phyloP scores from a whole-genome alignment of 495 filamentous ascomycete species.

The Baudoinia panamericana region DNA sequence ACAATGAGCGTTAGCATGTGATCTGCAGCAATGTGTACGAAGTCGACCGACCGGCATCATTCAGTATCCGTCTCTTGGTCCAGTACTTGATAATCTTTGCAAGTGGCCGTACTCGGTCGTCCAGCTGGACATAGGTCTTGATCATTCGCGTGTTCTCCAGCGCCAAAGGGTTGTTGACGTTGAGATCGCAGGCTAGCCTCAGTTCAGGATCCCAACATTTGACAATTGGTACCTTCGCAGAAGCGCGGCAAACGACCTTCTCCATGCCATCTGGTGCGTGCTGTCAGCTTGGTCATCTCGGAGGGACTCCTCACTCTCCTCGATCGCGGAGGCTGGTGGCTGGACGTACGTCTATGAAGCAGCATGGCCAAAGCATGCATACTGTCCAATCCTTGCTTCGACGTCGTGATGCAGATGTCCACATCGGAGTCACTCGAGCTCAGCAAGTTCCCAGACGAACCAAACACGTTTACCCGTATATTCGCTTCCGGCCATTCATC shows the following conservation, averaged over 20 bases:
- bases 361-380: conserved; percentile 79
- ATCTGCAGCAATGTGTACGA: neutral
- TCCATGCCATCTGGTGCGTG: conserved; percentile 76
- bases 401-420: conserved; percentile 92
- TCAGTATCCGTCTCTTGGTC: conserved; percentile 82
- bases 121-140: conserved; percentile 89
- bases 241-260: conserved; percentile 80
- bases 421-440: conserved; percentile 96
- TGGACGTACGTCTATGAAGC: conserved; percentile 62
- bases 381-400: conserved; percentile 68
- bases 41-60: conserved; percentile 71
- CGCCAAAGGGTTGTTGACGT: conserved; percentile 90
- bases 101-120: conserved; percentile 76
- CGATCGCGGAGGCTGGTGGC: neutral
- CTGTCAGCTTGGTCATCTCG: conserved; percentile 17
- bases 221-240: conserved; percentile 93
- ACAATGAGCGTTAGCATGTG: conserved; percentile 8
- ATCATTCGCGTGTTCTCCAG: conserved; percentile 97
- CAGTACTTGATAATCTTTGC: conserved; percentile 96
- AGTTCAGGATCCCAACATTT: conserved; percentile 98
- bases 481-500: conserved; percentile 81
- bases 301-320: too few species aligned
- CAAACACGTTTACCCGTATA: conserved; percentile 87
- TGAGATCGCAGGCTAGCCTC: conserved; percentile 88
- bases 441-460: conserved; percentile 88